A percentile compares a stretch with the other conserved stretches of the same genome.
Evolutionary conservation across 352 stramenopile genomes (phyloP).

Genomic region (Pythium phragmitis): DNA sequence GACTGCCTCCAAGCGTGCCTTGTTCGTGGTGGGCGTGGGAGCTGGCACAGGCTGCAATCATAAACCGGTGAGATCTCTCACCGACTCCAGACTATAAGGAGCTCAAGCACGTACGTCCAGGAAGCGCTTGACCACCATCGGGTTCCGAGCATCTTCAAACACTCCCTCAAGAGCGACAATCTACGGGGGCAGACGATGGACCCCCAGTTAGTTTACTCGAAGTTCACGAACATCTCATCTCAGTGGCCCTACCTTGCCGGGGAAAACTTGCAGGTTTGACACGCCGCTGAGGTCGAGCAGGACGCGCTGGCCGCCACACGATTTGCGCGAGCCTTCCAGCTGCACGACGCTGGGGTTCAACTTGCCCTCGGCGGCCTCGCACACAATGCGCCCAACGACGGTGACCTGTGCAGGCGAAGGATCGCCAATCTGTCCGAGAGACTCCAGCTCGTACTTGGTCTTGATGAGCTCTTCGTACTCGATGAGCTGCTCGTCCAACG

Average conservation of each 20-base stretch:
- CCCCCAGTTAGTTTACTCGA: neutral
- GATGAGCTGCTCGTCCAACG: constrained; percentile 71
- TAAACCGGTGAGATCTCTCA: neutral
- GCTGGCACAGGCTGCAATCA: constrained; percentile 52
- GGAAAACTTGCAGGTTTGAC: constrained; percentile 76
- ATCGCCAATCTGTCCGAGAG: constrained; percentile 67
- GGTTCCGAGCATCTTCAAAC: constrained; percentile 62
- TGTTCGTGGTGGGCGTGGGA: constrained; percentile 43
- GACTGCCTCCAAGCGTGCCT: constrained; percentile 46
- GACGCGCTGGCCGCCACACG: constrained; percentile 78
- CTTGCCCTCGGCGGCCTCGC: constrained; percentile 80
- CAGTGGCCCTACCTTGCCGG: constrained; percentile 55
- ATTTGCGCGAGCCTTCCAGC: constrained; percentile 79
- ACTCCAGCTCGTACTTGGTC: constrained; percentile 54
- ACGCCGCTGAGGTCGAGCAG: constrained; percentile 72
- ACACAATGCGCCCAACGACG: constrained; percentile 81
- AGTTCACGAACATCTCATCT: neutral
- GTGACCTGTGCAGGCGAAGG: constrained; percentile 73
- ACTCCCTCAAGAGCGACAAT: constrained; percentile 82
- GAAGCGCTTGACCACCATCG: constrained; percentile 77
- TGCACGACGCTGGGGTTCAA: constrained; percentile 81
- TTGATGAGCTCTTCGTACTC: constrained; percentile 80
- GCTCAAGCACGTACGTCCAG: constrained; percentile 47
- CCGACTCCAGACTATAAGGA: neutral
- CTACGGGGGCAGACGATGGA: constrained; percentile 31